Conservation (phyloP, 371 early-diverging fungal species). For the Choanephora cucurbitarum region DNA sequence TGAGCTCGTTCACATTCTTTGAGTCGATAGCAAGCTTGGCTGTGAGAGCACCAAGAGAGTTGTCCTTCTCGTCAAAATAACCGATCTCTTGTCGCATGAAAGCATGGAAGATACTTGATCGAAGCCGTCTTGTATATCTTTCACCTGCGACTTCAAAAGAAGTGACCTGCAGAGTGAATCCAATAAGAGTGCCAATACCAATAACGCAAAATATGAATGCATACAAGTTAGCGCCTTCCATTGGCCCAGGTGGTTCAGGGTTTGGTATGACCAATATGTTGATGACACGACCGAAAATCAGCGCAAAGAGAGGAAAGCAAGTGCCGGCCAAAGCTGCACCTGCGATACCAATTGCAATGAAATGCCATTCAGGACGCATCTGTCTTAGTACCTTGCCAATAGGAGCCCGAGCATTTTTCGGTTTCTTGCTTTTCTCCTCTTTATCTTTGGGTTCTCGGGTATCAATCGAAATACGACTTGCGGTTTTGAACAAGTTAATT, state of each 20-base stretch:
- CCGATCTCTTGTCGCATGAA: conserved; percentile 74
- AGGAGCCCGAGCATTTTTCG: conserved; percentile 21
- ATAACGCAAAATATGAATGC: conserved; percentile 65
- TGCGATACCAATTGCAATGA: conserved; percentile 34
- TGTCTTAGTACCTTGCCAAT: conserved; percentile 11
- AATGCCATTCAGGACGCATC: conserved; percentile 37
- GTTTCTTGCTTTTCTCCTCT: conserved; percentile 42
- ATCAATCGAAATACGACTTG: conserved; percentile 25
- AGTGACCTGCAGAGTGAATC: conserved; percentile 23
- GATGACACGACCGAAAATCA: conserved; percentile 14
- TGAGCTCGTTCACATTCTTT: conserved; percentile 54
- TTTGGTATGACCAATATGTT: conserved; percentile 7
- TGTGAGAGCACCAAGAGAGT: conserved; percentile 75
- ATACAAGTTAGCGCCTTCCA: conserved; percentile 61
- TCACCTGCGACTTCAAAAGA: conserved; percentile 49
- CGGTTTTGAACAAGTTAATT: conserved; percentile 24
- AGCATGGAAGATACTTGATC: conserved; percentile 48
- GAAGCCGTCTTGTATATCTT: conserved; percentile 53
- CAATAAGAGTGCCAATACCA: conserved; percentile 46
- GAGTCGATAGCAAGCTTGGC: conserved; percentile 79
- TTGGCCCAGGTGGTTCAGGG: conserved; percentile 18
- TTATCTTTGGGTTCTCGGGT: conserved; percentile 41
- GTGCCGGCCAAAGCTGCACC: conserved; percentile 61
- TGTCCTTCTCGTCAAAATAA: conserved; percentile 78
- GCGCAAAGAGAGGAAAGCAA: conserved; percentile 34